Percentiles rank a stretch among this genome's conserved stretches.
phyloP scores from a whole-genome alignment of 169 alveolate genomes.

The Plasmodium gonderi region DNA sequence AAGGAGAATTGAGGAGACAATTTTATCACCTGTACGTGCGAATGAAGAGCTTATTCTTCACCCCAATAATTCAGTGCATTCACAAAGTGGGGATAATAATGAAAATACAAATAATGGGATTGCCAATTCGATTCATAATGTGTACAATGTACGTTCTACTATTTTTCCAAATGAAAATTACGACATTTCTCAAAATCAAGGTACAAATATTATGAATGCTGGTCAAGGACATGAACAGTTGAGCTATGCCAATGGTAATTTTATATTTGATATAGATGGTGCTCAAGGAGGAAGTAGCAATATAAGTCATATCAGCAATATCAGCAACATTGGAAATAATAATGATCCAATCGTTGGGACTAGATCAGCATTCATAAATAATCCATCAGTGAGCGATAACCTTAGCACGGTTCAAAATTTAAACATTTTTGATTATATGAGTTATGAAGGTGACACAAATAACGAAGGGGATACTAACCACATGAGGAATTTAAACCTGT shows the following conservation, averaged over 20 bases:
- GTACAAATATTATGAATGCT: not conserved
- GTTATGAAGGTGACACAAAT: not conserved
- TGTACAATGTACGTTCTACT: no score
- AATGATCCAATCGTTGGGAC: not conserved
- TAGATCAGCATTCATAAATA: not conserved
- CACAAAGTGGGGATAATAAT: no score
- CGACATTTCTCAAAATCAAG: not conserved
- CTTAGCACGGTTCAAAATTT: not conserved
- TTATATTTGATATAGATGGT: not conserved
- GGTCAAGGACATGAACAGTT: not conserved
- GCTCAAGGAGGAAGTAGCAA: not conserved
- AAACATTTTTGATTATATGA: constrained; percentile 36
- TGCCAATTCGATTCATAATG: no score
- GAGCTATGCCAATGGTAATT: not conserved
- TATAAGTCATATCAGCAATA: no score
- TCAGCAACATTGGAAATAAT: not conserved
- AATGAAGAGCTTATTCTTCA: no score
- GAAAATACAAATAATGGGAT: no score
- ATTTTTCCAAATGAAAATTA: not conserved
- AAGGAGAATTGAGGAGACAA: no score
- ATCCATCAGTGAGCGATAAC: not conserved
- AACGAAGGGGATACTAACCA: constrained; percentile 1
- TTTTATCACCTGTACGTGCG: no score
- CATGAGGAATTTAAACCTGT: not conserved
- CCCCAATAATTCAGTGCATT: no score